Evolutionary conservation across 2,329 filamentous ascomycete genomes (phyloP).

Genomic region (Neonectria coccinea): DNA sequence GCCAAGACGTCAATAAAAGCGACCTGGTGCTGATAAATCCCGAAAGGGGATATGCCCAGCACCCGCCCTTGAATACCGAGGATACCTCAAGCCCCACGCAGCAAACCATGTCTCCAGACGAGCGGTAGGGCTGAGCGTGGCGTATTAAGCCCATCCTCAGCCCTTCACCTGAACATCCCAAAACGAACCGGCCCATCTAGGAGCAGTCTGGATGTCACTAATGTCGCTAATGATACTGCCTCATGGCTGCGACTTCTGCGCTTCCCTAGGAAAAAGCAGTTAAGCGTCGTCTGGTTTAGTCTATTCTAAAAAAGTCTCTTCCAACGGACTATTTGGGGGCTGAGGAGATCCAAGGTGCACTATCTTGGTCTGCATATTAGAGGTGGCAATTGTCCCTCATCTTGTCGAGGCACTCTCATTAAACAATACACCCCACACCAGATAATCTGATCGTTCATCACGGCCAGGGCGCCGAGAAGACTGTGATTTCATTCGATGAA

Average conservation of each 20-base stretch:
- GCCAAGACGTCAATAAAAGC: neutral
- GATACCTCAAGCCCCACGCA: neutral
- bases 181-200: neutral
- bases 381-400: neutral
- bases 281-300: neutral
- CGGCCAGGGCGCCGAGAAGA: neutral
- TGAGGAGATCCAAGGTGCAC: neutral
- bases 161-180: neutral
- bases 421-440: no score
- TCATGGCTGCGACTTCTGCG: neutral
- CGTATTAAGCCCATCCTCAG: slow-evolving; percentile 1
- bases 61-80: neutral
- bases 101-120: neutral
- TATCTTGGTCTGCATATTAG: neutral
- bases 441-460: neutral
- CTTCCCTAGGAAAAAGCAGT: neutral
- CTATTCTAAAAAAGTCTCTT: neutral
- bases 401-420: neutral
- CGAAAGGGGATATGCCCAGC: neutral
- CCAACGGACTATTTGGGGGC: neutral
- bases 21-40: neutral
- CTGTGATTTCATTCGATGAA: no score
- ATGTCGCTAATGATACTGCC: neutral
- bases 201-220: neutral
- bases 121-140: slow-evolving; percentile 1